Evolutionary conservation across 306 rosid genomes (phyloP), one percentile per base, ranked within the genome.

Genomic region (Cyclanthera cordifolia): DNA sequence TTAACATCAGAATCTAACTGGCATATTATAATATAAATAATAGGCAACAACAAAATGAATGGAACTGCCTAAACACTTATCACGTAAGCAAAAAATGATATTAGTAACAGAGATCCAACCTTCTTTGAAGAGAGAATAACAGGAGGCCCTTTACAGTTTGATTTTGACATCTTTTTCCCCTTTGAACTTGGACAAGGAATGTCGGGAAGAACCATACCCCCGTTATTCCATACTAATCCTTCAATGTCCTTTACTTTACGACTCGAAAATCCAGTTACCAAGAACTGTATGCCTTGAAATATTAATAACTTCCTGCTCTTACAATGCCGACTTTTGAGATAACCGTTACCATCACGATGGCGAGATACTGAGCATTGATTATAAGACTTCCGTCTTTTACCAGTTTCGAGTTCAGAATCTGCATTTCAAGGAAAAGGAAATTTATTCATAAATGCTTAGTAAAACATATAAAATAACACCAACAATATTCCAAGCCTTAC

Each of bases 191-290:
- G 78, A 69, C 86, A 72, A 73, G 98, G 96, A 84, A 92, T 77
- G 71, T 85, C 88, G 61, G 58, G 69, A 48, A 89, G 90, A 73
- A 89, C 77, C 72, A 83, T 75, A 55, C 93, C 98, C 53, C 95
- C 96, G 65, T 88, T 80, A 72, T 80, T 83, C 73, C 90, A 74
- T 80, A 92, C 77, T 74, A 79, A 74, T 72, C 76, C 73, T 78
- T 87, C 90, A 76, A 80, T 46, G 53, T 84, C 84, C 76, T 75
- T 81, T 82, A 75, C 84, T 70, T 77, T 89, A 71, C 77, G 85
- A 72, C 83, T 76, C 53, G 93, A 79, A 77, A 85, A 78, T 71
- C 98, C 98, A 6, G 98, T 85, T 54, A 92, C 81, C 65, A 92
- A 82, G 83, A 92, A 92, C 24, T 81, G 88, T 73, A 79, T 73